Percentiles rank a stretch among this genome's conserved stretches.
Evolutionary conservation across 192 early-diverging fungal genomes (phyloP).

Genomic region (Backusella liffmaniae): DNA sequence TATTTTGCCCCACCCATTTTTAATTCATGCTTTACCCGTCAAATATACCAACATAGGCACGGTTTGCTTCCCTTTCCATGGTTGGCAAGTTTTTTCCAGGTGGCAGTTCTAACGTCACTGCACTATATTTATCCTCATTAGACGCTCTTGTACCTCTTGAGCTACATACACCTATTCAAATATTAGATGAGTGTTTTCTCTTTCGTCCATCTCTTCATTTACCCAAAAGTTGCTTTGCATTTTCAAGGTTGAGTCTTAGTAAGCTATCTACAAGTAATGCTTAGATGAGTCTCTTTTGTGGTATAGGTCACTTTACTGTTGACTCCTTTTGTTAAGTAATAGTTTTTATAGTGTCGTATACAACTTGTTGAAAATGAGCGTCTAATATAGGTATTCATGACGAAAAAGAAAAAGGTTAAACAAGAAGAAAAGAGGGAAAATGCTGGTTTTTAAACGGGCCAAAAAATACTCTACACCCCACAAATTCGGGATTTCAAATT

Average conservation of each 20-base stretch:
- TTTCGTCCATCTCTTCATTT: neutral
- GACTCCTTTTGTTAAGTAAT: conserved; percentile 26
- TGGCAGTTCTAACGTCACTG: conserved; percentile 39
- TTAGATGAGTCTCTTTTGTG: neutral
- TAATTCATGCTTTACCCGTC: conserved; percentile 43
- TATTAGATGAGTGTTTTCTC: neutral
- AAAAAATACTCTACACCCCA: neutral
- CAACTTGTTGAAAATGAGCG: conserved; percentile 1
- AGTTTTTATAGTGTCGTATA: conserved; percentile 9
- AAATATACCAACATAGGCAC: conserved; percentile 57
- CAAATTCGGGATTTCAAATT: neutral
- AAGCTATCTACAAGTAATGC: conserved; percentile 12
- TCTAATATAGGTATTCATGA: neutral
- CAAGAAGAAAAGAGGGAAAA: conserved; percentile 5
- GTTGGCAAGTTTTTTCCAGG: neutral
- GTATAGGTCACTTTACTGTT: conserved; percentile 9
- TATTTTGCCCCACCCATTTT: too few relatives aligned
- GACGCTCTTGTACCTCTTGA: conserved; percentile 52
- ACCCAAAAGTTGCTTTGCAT: conserved; percentile 49
- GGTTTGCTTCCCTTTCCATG: conserved; percentile 16
- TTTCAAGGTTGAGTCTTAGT: conserved; percentile 44
- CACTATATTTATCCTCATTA: conserved; percentile 56
- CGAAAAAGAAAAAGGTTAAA: neutral
- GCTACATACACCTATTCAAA: conserved; percentile 28
- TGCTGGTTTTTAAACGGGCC: neutral